A percentile compares a stretch with the other conserved stretches of the same genome.
Evolutionary conservation across 2,329 filamentous ascomycete genomes (phyloP).

Genomic region (Colletotrichum abscissum): DNA sequence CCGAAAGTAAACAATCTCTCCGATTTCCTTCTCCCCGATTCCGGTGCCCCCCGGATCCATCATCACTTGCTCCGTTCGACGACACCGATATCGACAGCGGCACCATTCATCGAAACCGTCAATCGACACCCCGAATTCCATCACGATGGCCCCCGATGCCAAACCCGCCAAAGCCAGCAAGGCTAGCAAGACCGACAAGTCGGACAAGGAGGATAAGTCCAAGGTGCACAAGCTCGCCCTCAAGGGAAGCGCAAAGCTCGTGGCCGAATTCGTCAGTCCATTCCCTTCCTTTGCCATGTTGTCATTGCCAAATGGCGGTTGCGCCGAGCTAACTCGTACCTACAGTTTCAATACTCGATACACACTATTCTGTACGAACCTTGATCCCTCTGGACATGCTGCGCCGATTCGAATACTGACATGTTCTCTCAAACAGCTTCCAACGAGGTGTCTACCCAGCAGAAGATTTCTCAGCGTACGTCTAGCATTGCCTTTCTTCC

Average conservation of each 20-base stretch:
- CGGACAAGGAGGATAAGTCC: conserved; percentile 69
- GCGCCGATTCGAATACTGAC: conserved; percentile 3
- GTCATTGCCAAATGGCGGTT: not conserved
- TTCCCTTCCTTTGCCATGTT: not conserved
- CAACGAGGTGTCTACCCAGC: conserved; percentile 89
- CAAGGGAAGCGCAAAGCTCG: conserved; percentile 85
- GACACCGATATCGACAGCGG: too few species aligned
- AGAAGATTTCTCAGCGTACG: conserved; percentile 93
- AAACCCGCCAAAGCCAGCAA: conserved; percentile 25
- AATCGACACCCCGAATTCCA: not conserved
- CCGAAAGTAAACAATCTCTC: conserved; percentile 31
- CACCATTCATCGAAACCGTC: too few species aligned
- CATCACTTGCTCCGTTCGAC: not conserved
- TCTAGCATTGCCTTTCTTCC: conserved; percentile 19
- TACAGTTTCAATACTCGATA: conserved; percentile 94
- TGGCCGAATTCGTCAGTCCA: conserved; percentile 89
- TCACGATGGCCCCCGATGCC: conserved; percentile 19
- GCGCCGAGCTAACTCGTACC: conserved; percentile 34
- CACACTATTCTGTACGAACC: conserved; percentile 86
- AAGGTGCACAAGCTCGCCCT: conserved; percentile 96
- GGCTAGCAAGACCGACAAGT: conserved; percentile 34
- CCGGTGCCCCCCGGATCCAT: not conserved
- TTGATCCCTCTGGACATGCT: accelerated
- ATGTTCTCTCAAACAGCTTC: conserved; percentile 66
- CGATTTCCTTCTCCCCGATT: not conserved